Base-by-base conservation (phyloP, 2,329 filamentous ascomycete genomes). In the Allantophomopsis cytisporea region DNA sequence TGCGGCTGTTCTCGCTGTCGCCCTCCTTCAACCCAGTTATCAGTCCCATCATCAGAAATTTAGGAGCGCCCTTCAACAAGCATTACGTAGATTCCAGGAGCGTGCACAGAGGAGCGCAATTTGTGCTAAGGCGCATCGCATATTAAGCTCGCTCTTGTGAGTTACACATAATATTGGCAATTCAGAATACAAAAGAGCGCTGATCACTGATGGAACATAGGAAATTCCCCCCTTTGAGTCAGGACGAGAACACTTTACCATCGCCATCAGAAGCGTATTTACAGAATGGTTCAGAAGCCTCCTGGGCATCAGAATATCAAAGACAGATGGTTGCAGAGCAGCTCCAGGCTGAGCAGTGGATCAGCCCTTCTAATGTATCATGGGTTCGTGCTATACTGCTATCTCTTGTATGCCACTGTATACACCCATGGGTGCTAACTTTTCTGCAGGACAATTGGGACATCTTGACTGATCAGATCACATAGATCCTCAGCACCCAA, bases 31-130 rank as follows among this genome's bases (percentile, higher is more conserved):
- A 39, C 43, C 43, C 10, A 43, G 41, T 12, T 41, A 45, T 21
- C 36, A 37, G 17, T 41, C 43, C 3, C 39, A 45, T 14, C 43
- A 41, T 20, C 41, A 38, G 39, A 43, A 41, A 17, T 41, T 43
- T 21, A 41, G 33, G 17, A 30, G 39, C 10, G 36, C 43, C 15
- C 31, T 32, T 8, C 36, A 41, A 11, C 18, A 43, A 7, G 32
- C 37, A 5, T 31, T 45, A 17, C 8, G 5, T 10, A 41, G 38
- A 23, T 43, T 45, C 16, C 36, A 45, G 17, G 16, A 17, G 3
- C 18, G 28, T 12, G 36, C 41, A 21, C 33, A 13, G 12, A 38
- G 41, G 20, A 45, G 43, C 30, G 39, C 30, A 30, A 45, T 45
- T n/a, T 43, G 41, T 21, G 36, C 28, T 20, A 45, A 45, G 14